Conservation (phyloP, 129 eudicot species). For the Scalesia atractyloides region DNA sequence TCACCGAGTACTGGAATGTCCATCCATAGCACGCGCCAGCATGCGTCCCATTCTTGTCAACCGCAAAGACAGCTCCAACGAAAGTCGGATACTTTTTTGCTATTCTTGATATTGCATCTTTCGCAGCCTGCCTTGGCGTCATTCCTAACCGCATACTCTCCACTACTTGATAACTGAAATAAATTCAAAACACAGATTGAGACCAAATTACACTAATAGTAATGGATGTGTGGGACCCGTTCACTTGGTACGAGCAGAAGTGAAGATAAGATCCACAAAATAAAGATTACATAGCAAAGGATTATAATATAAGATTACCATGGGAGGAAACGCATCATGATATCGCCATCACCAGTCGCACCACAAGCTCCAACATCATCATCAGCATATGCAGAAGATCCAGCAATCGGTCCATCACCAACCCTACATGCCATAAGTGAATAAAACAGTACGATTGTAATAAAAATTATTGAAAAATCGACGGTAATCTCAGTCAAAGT, state of each 20-base stretch:
- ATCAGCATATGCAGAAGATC: constrained; percentile 93
- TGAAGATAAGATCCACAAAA: constrained; percentile 4
- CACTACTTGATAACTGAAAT: constrained; percentile 82
- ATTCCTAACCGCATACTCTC: constrained; percentile 95
- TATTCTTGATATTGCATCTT: constrained; percentile 82
- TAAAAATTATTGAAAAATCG: not conserved
- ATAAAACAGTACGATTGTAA: not conserved
- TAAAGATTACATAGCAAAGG: constrained; percentile 3
- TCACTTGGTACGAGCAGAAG: not conserved
- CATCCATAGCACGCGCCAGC: constrained; percentile 98
- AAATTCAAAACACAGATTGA: not conserved
- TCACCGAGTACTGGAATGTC: constrained; percentile 89
- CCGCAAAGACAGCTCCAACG: constrained; percentile 87
- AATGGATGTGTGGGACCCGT: not conserved
- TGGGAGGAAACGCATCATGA: constrained; percentile 99
- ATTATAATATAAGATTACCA: constrained; percentile 48
- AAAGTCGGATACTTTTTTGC: constrained; percentile 72
- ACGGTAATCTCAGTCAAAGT: constrained; percentile 15
- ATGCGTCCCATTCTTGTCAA: constrained; percentile 70
- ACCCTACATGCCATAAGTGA: constrained; percentile 51
- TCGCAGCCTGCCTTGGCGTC: constrained; percentile 76
- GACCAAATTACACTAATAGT: constrained; percentile 7
- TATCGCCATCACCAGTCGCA: constrained; percentile 97
- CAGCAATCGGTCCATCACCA: constrained; percentile 96
- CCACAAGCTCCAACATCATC: constrained; percentile 97